These are phyloP conservation scores for Fomitopsis schrenkii DNA, from an alignment of 1,284 basidiomycete species.

Conservation along the genomic window DNA sequence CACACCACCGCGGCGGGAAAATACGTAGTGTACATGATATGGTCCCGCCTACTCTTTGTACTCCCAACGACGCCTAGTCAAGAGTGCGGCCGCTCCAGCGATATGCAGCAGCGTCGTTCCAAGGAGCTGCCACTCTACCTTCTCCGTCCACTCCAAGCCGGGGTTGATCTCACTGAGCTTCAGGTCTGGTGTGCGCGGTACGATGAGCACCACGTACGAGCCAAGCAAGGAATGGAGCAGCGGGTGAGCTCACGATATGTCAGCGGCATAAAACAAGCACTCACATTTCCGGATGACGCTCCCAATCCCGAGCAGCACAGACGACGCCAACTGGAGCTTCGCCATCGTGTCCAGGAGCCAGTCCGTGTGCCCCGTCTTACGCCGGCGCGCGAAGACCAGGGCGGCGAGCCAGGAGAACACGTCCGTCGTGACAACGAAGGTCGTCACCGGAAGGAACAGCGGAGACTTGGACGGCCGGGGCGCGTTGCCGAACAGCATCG, in stretches of 20 bases:
- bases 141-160: background rate
- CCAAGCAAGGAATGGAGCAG: background rate
- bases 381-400: background rate
- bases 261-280: background rate
- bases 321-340: background rate
- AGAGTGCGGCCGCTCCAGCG: background rate
- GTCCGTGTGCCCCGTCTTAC: background rate
- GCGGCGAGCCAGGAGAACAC: background rate
- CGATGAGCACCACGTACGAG: background rate
- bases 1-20: no score
- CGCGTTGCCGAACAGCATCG: background rate
- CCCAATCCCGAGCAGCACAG: background rate
- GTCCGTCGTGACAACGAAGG: background rate
- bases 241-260: background rate
- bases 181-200: background rate
- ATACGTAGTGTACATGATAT: no score
- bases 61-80: background rate
- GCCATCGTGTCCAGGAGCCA: constrained; percentile 1
- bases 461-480: background rate
- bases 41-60: background rate
- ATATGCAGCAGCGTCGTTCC: background rate
- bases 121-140: background rate
- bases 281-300: background rate
- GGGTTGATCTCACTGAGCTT: background rate
- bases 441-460: background rate